Evolutionary conservation across 2,329 filamentous ascomycete species (phyloP).

Genomic region (Exophiala sp.): DNA sequence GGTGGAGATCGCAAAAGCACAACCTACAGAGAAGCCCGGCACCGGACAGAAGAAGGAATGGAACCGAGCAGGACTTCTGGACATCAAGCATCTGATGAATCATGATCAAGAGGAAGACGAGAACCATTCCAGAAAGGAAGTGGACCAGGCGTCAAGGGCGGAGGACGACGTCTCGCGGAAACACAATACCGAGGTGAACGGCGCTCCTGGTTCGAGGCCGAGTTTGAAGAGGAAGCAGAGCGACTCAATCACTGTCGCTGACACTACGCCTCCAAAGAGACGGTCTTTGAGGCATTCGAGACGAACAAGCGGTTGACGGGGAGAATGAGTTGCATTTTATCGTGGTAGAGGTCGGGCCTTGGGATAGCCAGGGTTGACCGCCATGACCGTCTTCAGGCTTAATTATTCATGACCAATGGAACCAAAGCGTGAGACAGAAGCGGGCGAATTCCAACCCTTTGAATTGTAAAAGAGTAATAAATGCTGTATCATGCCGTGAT

Average conservation of each 20-base stretch:
- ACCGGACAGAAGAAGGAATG: not conserved
- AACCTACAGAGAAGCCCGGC: not conserved
- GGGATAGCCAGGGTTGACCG: not conserved
- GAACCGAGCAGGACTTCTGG: not conserved
- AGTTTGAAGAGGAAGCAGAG: conserved; percentile 12
- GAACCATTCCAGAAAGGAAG: not conserved
- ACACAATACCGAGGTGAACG: not conserved
- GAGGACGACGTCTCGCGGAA: not conserved
- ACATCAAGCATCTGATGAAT: not conserved
- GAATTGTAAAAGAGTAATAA: no score
- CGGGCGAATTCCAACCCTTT: no score
- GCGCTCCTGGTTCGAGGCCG: conserved; percentile 1
- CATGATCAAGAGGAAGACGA: not conserved
- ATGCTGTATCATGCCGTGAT: not conserved
- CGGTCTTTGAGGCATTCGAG: conserved; percentile 15
- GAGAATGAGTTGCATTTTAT: not conserved
- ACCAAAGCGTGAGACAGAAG: no score
- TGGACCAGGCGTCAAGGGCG: conserved; percentile 1
- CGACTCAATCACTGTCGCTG: conserved; percentile 17
- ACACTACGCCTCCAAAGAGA: conserved; percentile 14
- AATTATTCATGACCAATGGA: no score
- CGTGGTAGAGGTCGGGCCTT: not conserved
- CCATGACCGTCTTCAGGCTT: no score
- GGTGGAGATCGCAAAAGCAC: not conserved
- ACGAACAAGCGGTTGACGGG: conserved; percentile 11